These are phyloP conservation scores for Heimioporus punctisporus DNA, from an alignment of 1,284 basidiomycete species.

Conservation along the genomic window DNA sequence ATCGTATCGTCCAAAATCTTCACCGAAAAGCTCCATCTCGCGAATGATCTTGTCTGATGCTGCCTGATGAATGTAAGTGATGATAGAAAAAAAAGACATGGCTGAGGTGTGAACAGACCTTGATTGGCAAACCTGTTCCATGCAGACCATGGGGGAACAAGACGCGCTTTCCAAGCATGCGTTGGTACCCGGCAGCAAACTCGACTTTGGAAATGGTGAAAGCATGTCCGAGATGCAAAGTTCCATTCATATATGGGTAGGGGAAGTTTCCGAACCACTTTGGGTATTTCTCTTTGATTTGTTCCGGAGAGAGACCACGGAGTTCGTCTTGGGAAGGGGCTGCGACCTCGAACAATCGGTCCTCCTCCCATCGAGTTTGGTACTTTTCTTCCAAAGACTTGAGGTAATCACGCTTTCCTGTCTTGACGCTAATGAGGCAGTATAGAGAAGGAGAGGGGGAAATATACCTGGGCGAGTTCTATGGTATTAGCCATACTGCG, in stretches of 20 bases:
- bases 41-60: slow-evolving; percentile 97
- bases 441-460: background rate
- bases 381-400: slow-evolving; percentile 84
- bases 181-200: slow-evolving; percentile 94
- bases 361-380: slow-evolving; percentile 78
- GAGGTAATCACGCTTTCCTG: slow-evolving; percentile 91
- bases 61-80: slow-evolving; percentile 50
- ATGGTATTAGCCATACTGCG: slow-evolving; percentile 52
- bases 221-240: slow-evolving; percentile 96
- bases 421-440: slow-evolving; percentile 49
- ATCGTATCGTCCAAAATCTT: slow-evolving; percentile 82
- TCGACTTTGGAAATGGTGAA: slow-evolving; percentile 99
- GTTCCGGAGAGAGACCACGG: slow-evolving; percentile 60
- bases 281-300: slow-evolving; percentile 77
- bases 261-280: slow-evolving; percentile 99
- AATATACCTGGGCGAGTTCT: slow-evolving; percentile 53
- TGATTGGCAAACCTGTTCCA: slow-evolving; percentile 99
- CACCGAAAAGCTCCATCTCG: slow-evolving; percentile 96
- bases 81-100: background rate
- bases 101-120: slow-evolving; percentile 55
- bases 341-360: slow-evolving; percentile 82
- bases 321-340: slow-evolving; percentile 75
- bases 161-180: slow-evolving; percentile 94
- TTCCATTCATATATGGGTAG: slow-evolving; percentile 99
- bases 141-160: slow-evolving; percentile 98